Percentiles rank a stretch among this genome's conserved stretches.
Conservation (phyloP, 2,329 filamentous ascomycete genomes). For the Cladorrhinum sp. region DNA sequence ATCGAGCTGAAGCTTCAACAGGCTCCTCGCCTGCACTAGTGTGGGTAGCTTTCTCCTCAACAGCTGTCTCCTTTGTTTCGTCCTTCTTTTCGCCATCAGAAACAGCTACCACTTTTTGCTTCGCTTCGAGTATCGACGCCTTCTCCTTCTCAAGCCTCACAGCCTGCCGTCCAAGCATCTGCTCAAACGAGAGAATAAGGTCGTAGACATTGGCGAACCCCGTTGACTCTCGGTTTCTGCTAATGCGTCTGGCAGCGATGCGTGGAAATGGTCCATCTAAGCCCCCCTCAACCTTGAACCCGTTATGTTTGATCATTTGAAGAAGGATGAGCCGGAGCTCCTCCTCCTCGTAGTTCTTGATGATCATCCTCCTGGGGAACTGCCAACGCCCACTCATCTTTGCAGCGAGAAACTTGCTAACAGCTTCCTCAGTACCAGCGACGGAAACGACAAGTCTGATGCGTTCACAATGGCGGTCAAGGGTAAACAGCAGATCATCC, state of each 20-base stretch:
- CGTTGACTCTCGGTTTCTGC: not conserved
- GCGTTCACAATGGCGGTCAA: constrained; percentile 4
- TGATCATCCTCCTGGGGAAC: constrained; percentile 7
- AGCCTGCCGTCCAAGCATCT: constrained; percentile 10
- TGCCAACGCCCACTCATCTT: constrained; percentile 7
- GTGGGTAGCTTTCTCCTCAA: not conserved
- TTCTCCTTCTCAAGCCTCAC: constrained; percentile 12
- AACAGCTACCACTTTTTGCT: not conserved
- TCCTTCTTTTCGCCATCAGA: not conserved
- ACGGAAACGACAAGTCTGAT: constrained; percentile 8
- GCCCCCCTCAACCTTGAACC: constrained; percentile 8
- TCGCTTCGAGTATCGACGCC: not conserved
- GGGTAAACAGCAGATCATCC: not conserved
- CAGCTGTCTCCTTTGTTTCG: not conserved
- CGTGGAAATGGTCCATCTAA: constrained; percentile 8
- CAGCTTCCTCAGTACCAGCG: constrained; percentile 3
- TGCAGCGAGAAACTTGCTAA: not conserved
- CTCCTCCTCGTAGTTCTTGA: constrained; percentile 15
- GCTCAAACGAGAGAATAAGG: constrained; percentile 12
- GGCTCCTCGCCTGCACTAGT: not conserved
- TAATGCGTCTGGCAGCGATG: constrained; percentile 6
- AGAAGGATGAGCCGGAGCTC: constrained; percentile 9
- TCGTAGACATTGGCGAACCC: constrained; percentile 14
- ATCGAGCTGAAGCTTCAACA: not conserved
- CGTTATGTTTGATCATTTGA: constrained; percentile 9